Percentiles rank a stretch among this genome's conserved stretches.
phyloP scores from a whole-genome alignment of 495 filamentous ascomycete genomes.

The Chaetomidium leptoderma region DNA sequence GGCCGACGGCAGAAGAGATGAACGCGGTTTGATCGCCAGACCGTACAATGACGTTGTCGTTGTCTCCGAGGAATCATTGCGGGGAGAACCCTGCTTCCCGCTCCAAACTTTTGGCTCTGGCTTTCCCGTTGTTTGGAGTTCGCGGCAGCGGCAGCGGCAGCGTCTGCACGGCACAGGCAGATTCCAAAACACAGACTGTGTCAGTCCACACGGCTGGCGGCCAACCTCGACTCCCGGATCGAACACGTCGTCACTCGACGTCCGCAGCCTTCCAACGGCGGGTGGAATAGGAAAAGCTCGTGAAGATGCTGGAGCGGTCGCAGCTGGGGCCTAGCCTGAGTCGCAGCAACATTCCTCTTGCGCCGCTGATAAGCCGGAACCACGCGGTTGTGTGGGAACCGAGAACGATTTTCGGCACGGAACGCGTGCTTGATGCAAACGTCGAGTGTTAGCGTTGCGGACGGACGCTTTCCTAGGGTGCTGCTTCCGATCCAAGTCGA shows the following conservation, averaged over 20 bases:
- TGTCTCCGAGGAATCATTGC: slow-evolving; percentile 26
- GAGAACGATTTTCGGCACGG: not conserved
- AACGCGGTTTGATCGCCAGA: slow-evolving; percentile 30
- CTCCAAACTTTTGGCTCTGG: slow-evolving; percentile 15
- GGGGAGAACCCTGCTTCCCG: slow-evolving; percentile 31
- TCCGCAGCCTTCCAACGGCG: slow-evolving; percentile 11
- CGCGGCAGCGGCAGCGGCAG: slow-evolving; percentile 10
- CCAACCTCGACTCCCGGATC: slow-evolving; percentile 15
- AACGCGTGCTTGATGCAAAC: not conserved
- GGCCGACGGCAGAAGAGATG: slow-evolving; percentile 23
- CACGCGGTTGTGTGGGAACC: not conserved
- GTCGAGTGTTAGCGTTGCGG: not conserved
- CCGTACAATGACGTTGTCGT: slow-evolving; percentile 26
- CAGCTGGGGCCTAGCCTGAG: no score
- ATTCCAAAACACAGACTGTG: slow-evolving; percentile 33
- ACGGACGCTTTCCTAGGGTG: not conserved
- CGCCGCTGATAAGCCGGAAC: not conserved
- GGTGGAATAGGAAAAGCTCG: slow-evolving; percentile 13
- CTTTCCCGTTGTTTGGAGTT: slow-evolving; percentile 23
- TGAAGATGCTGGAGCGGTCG: slow-evolving; percentile 14
- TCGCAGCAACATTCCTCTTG: slow-evolving; percentile 2
- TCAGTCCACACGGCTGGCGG: slow-evolving; percentile 23
- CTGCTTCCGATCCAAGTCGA: slow-evolving; percentile 17
- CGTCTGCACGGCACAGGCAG: slow-evolving; percentile 29
- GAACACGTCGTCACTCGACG: slow-evolving; percentile 9